Conservation (phyloP, 78 protist species). For the Thecamonas trahens region DNA sequence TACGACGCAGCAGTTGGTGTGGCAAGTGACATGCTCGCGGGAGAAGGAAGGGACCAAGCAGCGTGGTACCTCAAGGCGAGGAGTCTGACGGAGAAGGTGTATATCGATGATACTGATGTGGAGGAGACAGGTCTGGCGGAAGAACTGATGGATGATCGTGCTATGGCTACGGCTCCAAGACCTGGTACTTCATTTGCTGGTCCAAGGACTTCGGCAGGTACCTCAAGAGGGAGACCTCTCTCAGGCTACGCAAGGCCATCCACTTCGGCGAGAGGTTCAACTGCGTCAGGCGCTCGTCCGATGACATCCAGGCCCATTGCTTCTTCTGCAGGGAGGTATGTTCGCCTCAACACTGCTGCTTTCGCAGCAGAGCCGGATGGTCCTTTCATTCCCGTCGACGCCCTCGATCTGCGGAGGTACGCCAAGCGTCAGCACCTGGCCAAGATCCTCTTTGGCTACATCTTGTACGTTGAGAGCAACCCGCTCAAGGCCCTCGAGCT, state of each 20-base stretch:
- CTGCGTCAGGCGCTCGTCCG: conserved; percentile 16
- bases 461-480: conserved; percentile 51
- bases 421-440: conserved; percentile 59
- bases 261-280: conserved; percentile 9
- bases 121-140: conserved; percentile 62
- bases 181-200: too few relatives aligned
- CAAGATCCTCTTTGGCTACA: conserved; percentile 50
- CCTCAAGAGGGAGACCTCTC: conserved; percentile 61
- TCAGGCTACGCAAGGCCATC: conserved; percentile 78
- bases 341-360: conserved; percentile 80
- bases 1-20: too few relatives aligned
- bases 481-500: conserved; percentile 68
- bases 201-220: too few relatives aligned
- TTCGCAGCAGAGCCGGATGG: conserved; percentile 24
- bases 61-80: conserved; percentile 42
- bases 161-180: conserved; percentile 33
- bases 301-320: conserved; percentile 61
- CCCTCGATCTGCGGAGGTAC: conserved; percentile 55
- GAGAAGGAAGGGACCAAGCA: too few relatives aligned
- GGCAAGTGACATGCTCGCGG: too few relatives aligned
- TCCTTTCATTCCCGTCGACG: conserved; percentile 38
- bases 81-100: conserved; percentile 23
- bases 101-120: conserved; percentile 45
- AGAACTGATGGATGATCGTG: conserved; percentile 41
- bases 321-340: conserved; percentile 34